These are phyloP conservation scores for Backusella luteola DNA, from an alignment of 192 early-diverging fungal genomes.

Conservation along the genomic window DNA sequence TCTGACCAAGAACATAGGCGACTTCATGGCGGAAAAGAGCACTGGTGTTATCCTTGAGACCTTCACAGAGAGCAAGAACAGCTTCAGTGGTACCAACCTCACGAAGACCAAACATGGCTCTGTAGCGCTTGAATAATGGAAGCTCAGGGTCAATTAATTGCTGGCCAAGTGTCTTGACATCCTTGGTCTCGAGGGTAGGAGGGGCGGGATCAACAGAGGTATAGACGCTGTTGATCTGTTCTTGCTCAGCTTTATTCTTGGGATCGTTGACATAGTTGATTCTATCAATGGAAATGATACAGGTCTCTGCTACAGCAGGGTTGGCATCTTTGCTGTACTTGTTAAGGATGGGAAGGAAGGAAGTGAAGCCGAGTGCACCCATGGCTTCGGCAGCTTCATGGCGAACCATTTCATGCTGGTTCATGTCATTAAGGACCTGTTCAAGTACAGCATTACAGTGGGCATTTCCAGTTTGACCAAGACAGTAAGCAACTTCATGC, in stretches of 20 bases:
- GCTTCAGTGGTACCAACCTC: slow-evolving; percentile 82
- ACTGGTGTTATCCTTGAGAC: slow-evolving; percentile 73
- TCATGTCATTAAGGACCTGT: slow-evolving; percentile 59
- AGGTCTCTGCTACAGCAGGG: slow-evolving; percentile 82
- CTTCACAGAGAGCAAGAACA: slow-evolving; percentile 80
- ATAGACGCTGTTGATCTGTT: slow-evolving; percentile 51
- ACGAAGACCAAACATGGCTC: slow-evolving; percentile 91
- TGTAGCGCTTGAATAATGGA: slow-evolving; percentile 88
- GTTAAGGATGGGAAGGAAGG: slow-evolving; percentile 69
- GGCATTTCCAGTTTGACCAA: slow-evolving; percentile 92
- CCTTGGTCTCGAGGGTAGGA: slow-evolving; percentile 58
- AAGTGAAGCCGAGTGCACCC: slow-evolving; percentile 81
- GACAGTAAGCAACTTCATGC: slow-evolving; percentile 94
- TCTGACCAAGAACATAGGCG: slow-evolving; percentile 95
- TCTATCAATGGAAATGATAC: slow-evolving; percentile 82
- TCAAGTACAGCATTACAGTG: slow-evolving; percentile 69
- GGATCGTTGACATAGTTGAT: slow-evolving; percentile 77
- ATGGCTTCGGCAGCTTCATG: slow-evolving; percentile 98
- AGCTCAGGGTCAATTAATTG: slow-evolving; percentile 66
- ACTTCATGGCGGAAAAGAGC: slow-evolving; percentile 83
- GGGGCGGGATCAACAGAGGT: slow-evolving; percentile 92
- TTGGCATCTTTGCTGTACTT: slow-evolving; percentile 69
- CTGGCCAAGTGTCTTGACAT: slow-evolving; percentile 63
- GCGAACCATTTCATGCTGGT: slow-evolving; percentile 91
- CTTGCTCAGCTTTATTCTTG: slow-evolving; percentile 44